Percentiles rank a stretch among this genome's conserved stretches.
phyloP scores from a whole-genome alignment of 2,329 filamentous ascomycete species.

The Bertia moriformis region DNA sequence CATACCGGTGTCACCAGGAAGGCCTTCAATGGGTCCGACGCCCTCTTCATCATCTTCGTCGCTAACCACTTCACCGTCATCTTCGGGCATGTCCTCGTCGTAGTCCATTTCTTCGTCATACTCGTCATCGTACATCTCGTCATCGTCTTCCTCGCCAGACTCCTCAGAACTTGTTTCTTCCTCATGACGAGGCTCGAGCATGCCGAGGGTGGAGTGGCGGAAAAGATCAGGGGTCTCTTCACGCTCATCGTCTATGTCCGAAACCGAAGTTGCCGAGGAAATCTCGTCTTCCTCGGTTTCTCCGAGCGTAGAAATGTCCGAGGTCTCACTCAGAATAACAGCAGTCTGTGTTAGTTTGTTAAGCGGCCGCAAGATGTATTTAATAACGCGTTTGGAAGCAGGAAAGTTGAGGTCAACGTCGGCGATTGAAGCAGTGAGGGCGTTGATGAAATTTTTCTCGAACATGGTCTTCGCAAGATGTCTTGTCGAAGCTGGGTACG shows the following conservation, averaged over 20 bases:
- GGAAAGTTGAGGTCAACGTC: conserved; percentile 94
- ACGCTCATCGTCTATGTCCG: conserved; percentile 70
- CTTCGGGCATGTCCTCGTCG: conserved; percentile 64
- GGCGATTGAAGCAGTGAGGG: conserved; percentile 79
- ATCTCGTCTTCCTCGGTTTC: conserved; percentile 72
- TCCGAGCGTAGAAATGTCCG: conserved; percentile 58
- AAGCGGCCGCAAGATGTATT: conserved; percentile 84
- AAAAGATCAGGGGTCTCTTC: conserved; percentile 96
- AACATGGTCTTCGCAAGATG: conserved; percentile 89
- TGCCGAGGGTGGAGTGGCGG: conserved; percentile 85
- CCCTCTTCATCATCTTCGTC: conserved; percentile 38
- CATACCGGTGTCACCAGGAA: conserved; percentile 45
- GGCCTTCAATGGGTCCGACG: conserved; percentile 50
- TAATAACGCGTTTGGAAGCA: conserved; percentile 81
- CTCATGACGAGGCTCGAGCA: conserved; percentile 63
- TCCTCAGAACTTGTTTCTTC: conserved; percentile 6
- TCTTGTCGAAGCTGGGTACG: conserved; percentile 5
- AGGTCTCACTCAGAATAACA: conserved; percentile 68
- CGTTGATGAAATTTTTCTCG: conserved; percentile 86
- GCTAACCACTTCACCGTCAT: conserved; percentile 76
- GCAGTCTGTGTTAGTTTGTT: conserved; percentile 78
- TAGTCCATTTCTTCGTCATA: conserved; percentile 91
- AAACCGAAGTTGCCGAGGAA: conserved; percentile 73
- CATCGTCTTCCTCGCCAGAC: conserved; percentile 48
- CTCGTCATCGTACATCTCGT: conserved; percentile 71